Evolutionary conservation across 2,329 filamentous ascomycete species (phyloP), one percentile per base, ranked within the genome.

Genomic region (Aspergillus sojae): DNA sequence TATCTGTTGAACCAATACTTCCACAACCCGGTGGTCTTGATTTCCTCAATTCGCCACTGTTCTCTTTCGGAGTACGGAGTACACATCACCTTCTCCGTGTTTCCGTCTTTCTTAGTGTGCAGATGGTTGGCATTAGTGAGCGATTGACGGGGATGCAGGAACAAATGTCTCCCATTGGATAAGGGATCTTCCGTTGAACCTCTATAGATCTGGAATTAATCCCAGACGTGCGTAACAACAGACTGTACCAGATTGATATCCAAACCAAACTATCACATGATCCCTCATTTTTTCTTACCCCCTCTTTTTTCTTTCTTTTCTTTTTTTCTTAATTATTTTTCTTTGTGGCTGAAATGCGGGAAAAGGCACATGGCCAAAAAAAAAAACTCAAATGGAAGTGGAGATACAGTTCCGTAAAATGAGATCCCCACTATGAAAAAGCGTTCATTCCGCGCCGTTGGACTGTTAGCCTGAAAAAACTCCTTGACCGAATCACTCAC

Each of bases 381-480:
- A 64, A 62, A 65, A 65, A 67, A 68, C 67, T 70, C 69, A 69
- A 71, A 68, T 66, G 41, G 45, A 63, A 57, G 62, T 62, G 62
- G 58, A 57, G 36, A 43, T 52, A 61, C 45, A 57, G 59, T 62
- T 63, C 66, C 65, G 60, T 54, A 58, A 70, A 70, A 70, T 68
- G 65, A 70, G 61, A 62, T 67, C 62, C 60, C 68, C 68, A 69
- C 69, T 64, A 57, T 64, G 58, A 54, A 60, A 59, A 50, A 21
- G 53, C 45, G 60, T 68, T 69, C 67, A 68, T 67, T 71, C 67
- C 62, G 62, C 63, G 57, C 65, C 65, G 67, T 70, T 70, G 66
- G 62, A 59, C 56, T 59, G 12, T 56, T 50, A 32, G 32, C 16
- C 30, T 32, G 50, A 9, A 26, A 46, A 46, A 50, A 28, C 52